phyloP scores from a whole-genome alignment of 805 yeast genomes.

The Candida ponderosae region DNA sequence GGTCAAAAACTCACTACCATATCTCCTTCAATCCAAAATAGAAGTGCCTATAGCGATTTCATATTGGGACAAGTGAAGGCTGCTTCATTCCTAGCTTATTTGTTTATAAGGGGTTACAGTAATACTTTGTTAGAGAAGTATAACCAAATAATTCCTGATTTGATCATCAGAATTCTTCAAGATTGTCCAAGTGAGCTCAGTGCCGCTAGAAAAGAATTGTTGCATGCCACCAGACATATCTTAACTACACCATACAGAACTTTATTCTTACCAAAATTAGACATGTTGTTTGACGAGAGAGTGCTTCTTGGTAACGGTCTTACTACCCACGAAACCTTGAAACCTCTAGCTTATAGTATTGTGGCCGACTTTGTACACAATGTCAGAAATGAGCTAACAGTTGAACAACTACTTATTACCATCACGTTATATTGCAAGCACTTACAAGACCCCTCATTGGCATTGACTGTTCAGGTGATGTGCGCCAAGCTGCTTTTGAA shows the following conservation, averaged over 20 bases:
- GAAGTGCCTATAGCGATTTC: constrained; percentile 80
- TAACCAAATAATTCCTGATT: constrained; percentile 69
- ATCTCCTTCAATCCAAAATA: constrained; percentile 65
- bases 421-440: constrained; percentile 76
- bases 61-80: constrained; percentile 93
- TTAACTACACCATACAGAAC: constrained; percentile 80
- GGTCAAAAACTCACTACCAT: constrained; percentile 62
- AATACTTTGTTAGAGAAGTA: constrained; percentile 49
- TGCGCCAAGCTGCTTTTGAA: constrained; percentile 86
- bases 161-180: constrained; percentile 76
- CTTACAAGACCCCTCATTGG: constrained; percentile 72
- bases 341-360: constrained; percentile 91
- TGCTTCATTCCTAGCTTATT: constrained; percentile 89
- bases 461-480: constrained; percentile 91
- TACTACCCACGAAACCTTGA: constrained; percentile 80
- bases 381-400: constrained; percentile 74
- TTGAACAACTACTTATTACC: constrained; percentile 81
- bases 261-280: constrained; percentile 79
- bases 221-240: constrained; percentile 94
- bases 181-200: constrained; percentile 95
- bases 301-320: constrained; percentile 89
- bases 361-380: constrained; percentile 95
- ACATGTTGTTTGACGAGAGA: constrained; percentile 75
- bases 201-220: constrained; percentile 82
- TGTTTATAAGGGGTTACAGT: constrained; percentile 78